Percentiles rank a stretch among this genome's conserved stretches.
These are phyloP conservation scores for Zasmidium angulare DNA, from an alignment of 2,329 filamentous ascomycete genomes.

Conservation along the genomic window DNA sequence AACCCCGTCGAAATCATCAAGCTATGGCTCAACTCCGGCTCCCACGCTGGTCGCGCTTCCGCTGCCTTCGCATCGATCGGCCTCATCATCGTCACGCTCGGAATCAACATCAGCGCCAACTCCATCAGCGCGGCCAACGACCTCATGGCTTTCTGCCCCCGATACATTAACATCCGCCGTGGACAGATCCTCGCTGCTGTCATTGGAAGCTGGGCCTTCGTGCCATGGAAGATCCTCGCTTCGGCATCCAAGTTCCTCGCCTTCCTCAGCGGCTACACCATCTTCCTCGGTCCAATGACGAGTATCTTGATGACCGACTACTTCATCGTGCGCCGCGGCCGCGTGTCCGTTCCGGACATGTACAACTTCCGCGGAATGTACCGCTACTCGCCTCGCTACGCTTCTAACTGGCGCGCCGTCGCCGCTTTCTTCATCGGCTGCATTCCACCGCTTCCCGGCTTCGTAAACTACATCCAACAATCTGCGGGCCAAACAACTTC, in stretches of 20 bases:
- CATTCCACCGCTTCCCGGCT: conserved; percentile 56
- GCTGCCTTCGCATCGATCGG: conserved; percentile 29
- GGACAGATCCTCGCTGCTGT: conserved; percentile 38
- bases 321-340: conserved; percentile 53
- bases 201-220: conserved; percentile 38
- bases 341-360: conserved; percentile 52
- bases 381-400: conserved; percentile 46
- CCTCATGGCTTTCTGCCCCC: conserved; percentile 51
- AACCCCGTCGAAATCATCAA: conserved; percentile 39
- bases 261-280: conserved; percentile 62
- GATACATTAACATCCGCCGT: conserved; percentile 48
- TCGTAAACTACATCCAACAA: conserved; percentile 45
- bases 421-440: conserved; percentile 58
- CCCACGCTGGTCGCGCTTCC: conserved; percentile 25
- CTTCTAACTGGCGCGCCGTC: conserved; percentile 61
- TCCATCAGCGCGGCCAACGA: conserved; percentile 55
- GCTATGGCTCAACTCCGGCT: conserved; percentile 24
- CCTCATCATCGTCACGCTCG: conserved; percentile 54
- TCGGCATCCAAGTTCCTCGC: conserved; percentile 37
- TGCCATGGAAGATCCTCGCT: conserved; percentile 40
- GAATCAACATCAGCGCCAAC: conserved; percentile 55
- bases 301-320: conserved; percentile 61
- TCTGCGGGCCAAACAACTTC: conserved; percentile 38
- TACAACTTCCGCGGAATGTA: conserved; percentile 53
- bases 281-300: conserved; percentile 65